A percentile compares a stretch with the other conserved stretches of the same genome.
These are phyloP conservation scores for Thalassiosira hispida DNA, from an alignment of 352 stramenopile genomes.

Conservation along the genomic window DNA sequence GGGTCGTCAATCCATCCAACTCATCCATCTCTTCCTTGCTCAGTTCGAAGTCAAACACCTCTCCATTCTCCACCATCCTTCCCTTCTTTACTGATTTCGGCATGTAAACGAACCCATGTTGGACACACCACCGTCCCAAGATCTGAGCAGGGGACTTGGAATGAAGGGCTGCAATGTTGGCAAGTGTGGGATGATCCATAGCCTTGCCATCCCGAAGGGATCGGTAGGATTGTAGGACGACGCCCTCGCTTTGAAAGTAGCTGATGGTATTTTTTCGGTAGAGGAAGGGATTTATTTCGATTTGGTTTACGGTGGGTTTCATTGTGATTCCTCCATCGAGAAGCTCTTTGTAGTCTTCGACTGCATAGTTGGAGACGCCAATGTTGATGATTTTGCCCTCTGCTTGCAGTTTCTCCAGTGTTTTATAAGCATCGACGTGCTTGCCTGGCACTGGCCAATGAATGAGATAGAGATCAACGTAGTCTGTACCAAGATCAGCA, in stretches of 20 bases:
- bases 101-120: constrained; percentile 84
- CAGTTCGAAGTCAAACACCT: constrained; percentile 85
- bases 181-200: constrained; percentile 78
- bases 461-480: constrained; percentile 86
- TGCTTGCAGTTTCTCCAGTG: constrained; percentile 63
- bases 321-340: constrained; percentile 62
- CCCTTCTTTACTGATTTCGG: constrained; percentile 81
- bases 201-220: constrained; percentile 83
- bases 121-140: constrained; percentile 82
- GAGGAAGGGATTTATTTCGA: constrained; percentile 87
- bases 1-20: constrained; percentile 81
- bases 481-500: constrained; percentile 76
- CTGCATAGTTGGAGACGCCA: constrained; percentile 85
- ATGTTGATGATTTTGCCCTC: constrained; percentile 83
- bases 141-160: constrained; percentile 76
- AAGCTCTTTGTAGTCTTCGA: constrained; percentile 86
- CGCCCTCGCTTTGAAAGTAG: constrained; percentile 77
- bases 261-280: constrained; percentile 83
- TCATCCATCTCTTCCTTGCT: constrained; percentile 69
- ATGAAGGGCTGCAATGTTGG: constrained; percentile 60
- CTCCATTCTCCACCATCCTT: constrained; percentile 85
- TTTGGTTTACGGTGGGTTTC: constrained; percentile 85
- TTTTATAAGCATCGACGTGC: constrained; percentile 84
- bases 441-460: constrained; percentile 86
- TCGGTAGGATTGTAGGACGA: constrained; percentile 85